A percentile compares a stretch with the other conserved stretches of the same genome.
These are phyloP conservation scores for Myxozyma neglecta DNA, from an alignment of 805 yeast genomes.

Conservation along the genomic window DNA sequence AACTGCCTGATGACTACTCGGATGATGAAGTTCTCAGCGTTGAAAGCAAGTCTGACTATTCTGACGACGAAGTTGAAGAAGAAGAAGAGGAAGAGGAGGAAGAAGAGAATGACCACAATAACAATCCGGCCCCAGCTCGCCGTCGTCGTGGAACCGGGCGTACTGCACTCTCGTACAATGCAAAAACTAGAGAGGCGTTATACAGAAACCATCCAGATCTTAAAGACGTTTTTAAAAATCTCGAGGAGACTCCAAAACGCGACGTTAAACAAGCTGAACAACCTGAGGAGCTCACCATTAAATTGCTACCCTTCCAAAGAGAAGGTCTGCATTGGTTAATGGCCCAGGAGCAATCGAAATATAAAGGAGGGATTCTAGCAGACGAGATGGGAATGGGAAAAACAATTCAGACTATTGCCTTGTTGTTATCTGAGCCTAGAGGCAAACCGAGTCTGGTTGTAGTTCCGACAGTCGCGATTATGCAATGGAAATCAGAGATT, in stretches of 20 bases:
- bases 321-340: constrained; percentile 92
- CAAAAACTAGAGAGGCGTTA: constrained; percentile 45
- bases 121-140: background rate
- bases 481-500: constrained; percentile 97
- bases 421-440: constrained; percentile 56
- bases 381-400: constrained; percentile 99
- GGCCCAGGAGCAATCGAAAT: constrained; percentile 74
- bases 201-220: constrained; percentile 79
- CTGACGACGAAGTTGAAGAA: constrained; percentile 14
- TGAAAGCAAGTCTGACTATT: constrained; percentile 7
- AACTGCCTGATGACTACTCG: constrained; percentile 1
- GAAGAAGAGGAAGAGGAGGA: constrained; percentile 7
- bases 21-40: background rate
- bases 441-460: constrained; percentile 82
- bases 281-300: constrained; percentile 74
- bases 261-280: constrained; percentile 53
- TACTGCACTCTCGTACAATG: constrained; percentile 15
- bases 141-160: constrained; percentile 7
- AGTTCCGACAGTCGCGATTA: constrained; percentile 97
- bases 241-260: constrained; percentile 53
- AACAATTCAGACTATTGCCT: constrained; percentile 91
- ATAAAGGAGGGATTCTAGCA: constrained; percentile 88
- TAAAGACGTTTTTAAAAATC: constrained; percentile 64
- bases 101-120: background rate
- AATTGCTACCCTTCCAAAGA: constrained; percentile 81